Conservation (phyloP, 2,329 filamentous ascomycete genomes). For the Fusarium sp. region DNA sequence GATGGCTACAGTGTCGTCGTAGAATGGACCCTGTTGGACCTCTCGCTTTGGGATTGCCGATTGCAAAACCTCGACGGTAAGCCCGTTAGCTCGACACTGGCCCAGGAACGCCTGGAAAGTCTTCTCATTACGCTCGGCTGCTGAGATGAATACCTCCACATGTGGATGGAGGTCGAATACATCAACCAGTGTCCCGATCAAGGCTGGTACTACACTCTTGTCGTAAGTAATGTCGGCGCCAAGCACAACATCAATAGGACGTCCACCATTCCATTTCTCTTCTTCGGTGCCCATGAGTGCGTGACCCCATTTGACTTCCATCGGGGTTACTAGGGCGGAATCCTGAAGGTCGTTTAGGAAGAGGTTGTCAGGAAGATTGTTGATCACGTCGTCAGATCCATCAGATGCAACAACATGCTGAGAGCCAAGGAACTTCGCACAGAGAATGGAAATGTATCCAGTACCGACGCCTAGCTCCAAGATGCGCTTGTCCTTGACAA, state of each 20-base stretch:
- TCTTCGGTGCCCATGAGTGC: conserved; percentile 70
- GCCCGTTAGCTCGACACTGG: conserved; percentile 64
- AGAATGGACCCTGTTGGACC: conserved; percentile 73
- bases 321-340: conserved; percentile 59
- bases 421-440: conserved; percentile 74
- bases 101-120: conserved; percentile 75
- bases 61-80: conserved; percentile 58
- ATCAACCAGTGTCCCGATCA: conserved; percentile 74
- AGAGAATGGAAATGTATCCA: conserved; percentile 79
- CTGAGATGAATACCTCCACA: conserved; percentile 74
- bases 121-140: conserved; percentile 76
- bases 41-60: conserved; percentile 56
- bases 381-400: conserved; percentile 78
- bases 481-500: conserved; percentile 68
- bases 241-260: conserved; percentile 71
- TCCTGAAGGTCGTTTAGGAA: conserved; percentile 75
- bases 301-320: conserved; percentile 74
- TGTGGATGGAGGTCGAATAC: conserved; percentile 69
- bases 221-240: conserved; percentile 87
- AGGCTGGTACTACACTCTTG: conserved; percentile 68
- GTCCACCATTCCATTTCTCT: conserved; percentile 62
- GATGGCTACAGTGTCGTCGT: conserved; percentile 70
- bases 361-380: conserved; percentile 74
- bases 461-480: conserved; percentile 83
- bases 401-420: conserved; percentile 76